Evolutionary conservation across 2,329 filamentous ascomycete species (phyloP), one percentile per base, ranked within the genome.

Genomic region (Aspergillus oerlinghausenensis): DNA sequence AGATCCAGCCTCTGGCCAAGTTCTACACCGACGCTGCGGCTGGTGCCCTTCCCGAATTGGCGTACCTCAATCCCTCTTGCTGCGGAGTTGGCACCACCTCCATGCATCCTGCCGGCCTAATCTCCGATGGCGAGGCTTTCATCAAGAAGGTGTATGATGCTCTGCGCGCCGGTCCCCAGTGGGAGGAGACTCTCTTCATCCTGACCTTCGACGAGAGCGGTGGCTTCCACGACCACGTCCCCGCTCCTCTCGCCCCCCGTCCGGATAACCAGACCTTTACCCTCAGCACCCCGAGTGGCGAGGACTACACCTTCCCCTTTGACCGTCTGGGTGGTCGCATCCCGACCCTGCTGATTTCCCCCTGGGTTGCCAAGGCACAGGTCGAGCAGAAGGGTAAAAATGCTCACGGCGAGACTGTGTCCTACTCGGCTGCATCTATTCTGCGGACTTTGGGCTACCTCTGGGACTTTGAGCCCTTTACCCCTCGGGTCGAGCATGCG

Each of bases 41-140:
- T 6, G 72, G 72, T 21, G 50, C 54, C 0, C 70, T 74, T 6
- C 66, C 72, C 3, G 66, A 72, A 38, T 66, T 75, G 55, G 66
- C 68, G 28, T 75, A 72, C 57, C 55, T 75, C 40, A 71, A 75
- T 63, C 73, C 73, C 1, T 72, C 71, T 49, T 76, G 73, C 72
- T 76, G 73, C 52, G 73, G 71, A 19, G 60, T 64, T 3, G 71
- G 70, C 54, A 75, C 70, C 51, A 70, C 63, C 55, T 70, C 67
- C 29, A 70, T 74, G 71, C 71, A 75, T 60, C 69, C 70, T 4
- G 67, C 63, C 0, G 70, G 70, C 3, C 63, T 70, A 8, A 64
- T 74, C 58, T 73, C 70, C 23, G 70, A 73, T 42, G 73, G 71
- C 9, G 73, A 75, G 54, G 54, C 57, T 14, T 62, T 76, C 38